A percentile compares a stretch with the other conserved stretches of the same genome.
Conservation (phyloP, 176 grass and related monocot species). For the Cenchrus fungigraminus region DNA sequence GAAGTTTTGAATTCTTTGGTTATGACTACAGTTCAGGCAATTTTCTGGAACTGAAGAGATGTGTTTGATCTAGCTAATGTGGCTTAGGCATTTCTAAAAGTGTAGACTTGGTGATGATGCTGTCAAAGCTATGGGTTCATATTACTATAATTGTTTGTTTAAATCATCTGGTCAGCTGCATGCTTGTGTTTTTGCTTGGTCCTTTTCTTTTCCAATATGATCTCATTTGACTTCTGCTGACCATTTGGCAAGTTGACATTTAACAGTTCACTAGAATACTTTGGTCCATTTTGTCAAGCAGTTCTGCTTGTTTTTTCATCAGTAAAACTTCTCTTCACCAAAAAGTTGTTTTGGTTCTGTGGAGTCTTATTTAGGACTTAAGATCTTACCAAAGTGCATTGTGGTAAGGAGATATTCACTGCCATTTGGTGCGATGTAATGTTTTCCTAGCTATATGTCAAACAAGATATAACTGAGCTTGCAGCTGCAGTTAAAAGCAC, state of each 20-base stretch:
- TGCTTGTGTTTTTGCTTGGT: not conserved
- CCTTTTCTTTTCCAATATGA: conserved; percentile 21
- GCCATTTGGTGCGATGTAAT: not conserved
- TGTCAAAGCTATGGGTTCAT: conserved; percentile 27
- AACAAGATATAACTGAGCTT: conserved; percentile 9
- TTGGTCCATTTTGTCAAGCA: conserved; percentile 16
- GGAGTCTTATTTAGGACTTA: conserved; percentile 18
- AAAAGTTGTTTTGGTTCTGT: not conserved
- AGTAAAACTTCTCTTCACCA: conserved; percentile 12
- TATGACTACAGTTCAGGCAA: not conserved
- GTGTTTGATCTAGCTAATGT: conserved; percentile 26
- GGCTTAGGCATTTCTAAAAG: conserved; percentile 3
- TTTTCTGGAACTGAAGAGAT: conserved; percentile 27
- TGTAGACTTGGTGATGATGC: conserved; percentile 5
- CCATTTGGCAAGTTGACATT: not conserved
- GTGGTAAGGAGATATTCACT: not conserved
- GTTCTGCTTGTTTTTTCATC: conserved; percentile 3
- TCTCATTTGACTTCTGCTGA: conserved; percentile 26
- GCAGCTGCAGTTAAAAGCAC: not conserved
- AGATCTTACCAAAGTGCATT: not conserved
- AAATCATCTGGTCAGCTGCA: conserved; percentile 25
- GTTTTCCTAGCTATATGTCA: not conserved
- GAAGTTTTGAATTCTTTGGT: conserved; percentile 21
- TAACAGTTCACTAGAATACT: not conserved
- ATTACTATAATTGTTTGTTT: conserved; percentile 25